Evolutionary conservation across 805 yeast genomes (phyloP), one percentile per base, ranked within the genome.

Genomic region (Monosporozyma siamensis): DNA sequence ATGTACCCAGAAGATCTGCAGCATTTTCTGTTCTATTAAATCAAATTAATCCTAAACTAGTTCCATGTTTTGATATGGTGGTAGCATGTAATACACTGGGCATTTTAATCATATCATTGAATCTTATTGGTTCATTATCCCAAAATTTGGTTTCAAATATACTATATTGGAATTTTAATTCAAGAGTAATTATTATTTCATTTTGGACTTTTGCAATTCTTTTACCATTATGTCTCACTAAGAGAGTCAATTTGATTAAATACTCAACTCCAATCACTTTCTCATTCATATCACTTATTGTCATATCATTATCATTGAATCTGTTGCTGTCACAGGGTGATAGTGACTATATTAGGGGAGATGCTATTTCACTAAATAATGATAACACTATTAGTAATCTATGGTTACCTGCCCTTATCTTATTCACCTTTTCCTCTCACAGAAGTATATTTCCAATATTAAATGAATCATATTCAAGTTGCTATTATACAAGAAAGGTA

Each of bases 1-100:
- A 70, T 53, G 79, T 71, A 5, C 71, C 78, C 4, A 53, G 51
- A 2, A 61, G 61, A 29, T 80, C 81, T 2, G 78, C 74, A 44
- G 78, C 86, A 0, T 82, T 80, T 56, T 82, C 81, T 64, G 69
- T 77, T 17, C 58, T 80, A 12, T 70, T 82, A 27, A 78, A 75
- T 44, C 58, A 77, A 29, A 75, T 83, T 0, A 77, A 75, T 46
- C 84, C 85, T 1, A 70, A 72, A 14, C 59, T 78, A 26, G 72
- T 79, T 34, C 74, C 79, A 3, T 58, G 78, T 2, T 80, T 80
- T 58, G 87, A 80, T 56, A 44, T 77, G 21, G 86, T 85, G 2
- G 79, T 80, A 40, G 83, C 83, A 2, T 64, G 79, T 42, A 81
- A 79, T 58, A 78, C 85, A 50, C 77, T 79, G 54, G 86, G 87